Evolutionary conservation across 257 asterid genomes (phyloP), one percentile per base, ranked within the genome.

Genomic region (Solanum virginianum): DNA sequence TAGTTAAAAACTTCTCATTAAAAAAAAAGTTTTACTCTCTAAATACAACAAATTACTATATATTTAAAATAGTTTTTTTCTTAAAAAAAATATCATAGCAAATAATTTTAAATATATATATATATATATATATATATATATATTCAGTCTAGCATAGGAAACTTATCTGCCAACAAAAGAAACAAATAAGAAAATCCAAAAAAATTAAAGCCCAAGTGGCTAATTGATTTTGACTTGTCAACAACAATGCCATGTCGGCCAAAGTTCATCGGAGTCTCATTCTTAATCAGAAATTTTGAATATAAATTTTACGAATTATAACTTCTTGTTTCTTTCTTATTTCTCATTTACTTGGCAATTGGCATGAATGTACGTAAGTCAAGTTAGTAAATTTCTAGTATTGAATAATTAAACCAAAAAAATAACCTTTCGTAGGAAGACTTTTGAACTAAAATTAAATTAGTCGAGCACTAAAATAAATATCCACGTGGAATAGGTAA

Each of bases 161-260:
- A 84, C 87, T 90, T 90, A 90, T 90, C 93, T 89, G 59, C 85
- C 84, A 84, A 81, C 72, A 56, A 86, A 89, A 84, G 87, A 81
- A 85, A 90, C 88, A 87, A 88, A 80, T 82, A 68, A 4, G 47
- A 84, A 32, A 54, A 22, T 83, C 81, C 82, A 77, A 86, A 54
- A 26, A 87, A 83, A 59, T 75, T 36, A 5, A 36, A 4, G 41
- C 81, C 80, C 91, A 88, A 92, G 88, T 91, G 87, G 94, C 86
- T 26, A 84, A 32, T n/a, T 24, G 86, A 87, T 88, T 87, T 91
- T 91, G 90, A 93, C 87, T 88, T 22, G 18, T 22, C 51, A 66
- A 85, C 18, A 8, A 62, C 54, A 29, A 84, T 87, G 89, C 87
- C 93, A 91, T 91, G 95, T 91, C 93, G 90, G 92, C 88, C 91